Conservation (phyloP, 495 filamentous ascomycete genomes). For the Xylaria palmicola region DNA sequence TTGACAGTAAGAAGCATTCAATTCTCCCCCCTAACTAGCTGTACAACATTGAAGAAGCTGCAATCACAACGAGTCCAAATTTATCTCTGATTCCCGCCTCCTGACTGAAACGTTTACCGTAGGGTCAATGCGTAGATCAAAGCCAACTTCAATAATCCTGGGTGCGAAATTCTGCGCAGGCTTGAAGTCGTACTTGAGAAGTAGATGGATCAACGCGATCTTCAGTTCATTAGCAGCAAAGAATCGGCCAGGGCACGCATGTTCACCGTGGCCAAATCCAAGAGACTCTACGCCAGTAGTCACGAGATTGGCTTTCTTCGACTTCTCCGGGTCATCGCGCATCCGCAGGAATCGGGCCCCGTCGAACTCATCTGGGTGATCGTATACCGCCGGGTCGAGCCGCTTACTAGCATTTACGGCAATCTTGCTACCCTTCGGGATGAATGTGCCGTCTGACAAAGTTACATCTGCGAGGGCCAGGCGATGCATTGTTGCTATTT, state of each 20-base stretch:
- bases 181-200: constrained; percentile 44
- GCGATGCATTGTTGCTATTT: constrained; percentile 31
- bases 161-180: constrained; percentile 10
- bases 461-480: constrained; percentile 36
- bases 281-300: constrained; percentile 39
- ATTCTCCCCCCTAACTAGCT: neutral
- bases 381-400: constrained; percentile 45
- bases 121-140: constrained; percentile 7
- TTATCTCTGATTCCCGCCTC: constrained; percentile 9
- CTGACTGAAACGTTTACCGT: neutral
- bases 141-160: constrained; percentile 2
- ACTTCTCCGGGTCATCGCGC: constrained; percentile 35
- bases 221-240: constrained; percentile 44
- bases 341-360: constrained; percentile 48
- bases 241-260: constrained; percentile 45
- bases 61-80: neutral
- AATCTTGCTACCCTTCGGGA: constrained; percentile 48
- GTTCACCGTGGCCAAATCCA: constrained; percentile 39
- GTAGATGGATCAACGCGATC: constrained; percentile 38
- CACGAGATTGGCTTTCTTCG: constrained; percentile 45
- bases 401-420: constrained; percentile 32
- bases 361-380: constrained; percentile 45
- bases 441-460: constrained; percentile 49
- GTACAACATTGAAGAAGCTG: neutral
- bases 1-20: neutral